phyloP scores from a whole-genome alignment of 345 rosid genomes.

The Raphanus raphanistrum region DNA sequence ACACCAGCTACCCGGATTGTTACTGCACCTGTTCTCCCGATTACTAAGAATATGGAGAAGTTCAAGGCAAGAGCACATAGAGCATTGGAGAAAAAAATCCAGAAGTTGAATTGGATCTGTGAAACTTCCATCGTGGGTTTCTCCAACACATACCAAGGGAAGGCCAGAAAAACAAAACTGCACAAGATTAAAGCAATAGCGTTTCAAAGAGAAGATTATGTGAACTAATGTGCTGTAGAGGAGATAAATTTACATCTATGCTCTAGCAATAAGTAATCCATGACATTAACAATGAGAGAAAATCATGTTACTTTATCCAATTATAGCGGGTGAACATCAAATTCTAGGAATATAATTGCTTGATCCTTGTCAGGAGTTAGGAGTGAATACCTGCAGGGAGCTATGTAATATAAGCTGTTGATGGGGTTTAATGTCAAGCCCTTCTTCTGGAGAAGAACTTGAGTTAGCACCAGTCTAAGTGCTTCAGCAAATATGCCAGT shows the following conservation, averaged over 20 bases:
- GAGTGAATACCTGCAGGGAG: slow-evolving; percentile 88
- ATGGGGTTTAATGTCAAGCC: slow-evolving; percentile 88
- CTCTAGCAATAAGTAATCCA: background rate
- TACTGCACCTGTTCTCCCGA: slow-evolving; percentile 95
- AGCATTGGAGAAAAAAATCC: slow-evolving; percentile 98
- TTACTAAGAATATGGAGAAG: slow-evolving; percentile 87
- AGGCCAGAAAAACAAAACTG: slow-evolving; percentile 91
- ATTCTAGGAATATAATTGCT: background rate
- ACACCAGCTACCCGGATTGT: slow-evolving; percentile 96
- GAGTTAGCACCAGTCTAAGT: slow-evolving; percentile 92
- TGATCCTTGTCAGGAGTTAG: background rate
- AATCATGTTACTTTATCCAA: background rate
- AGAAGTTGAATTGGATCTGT: slow-evolving; percentile 89
- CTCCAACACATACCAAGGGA: slow-evolving; percentile 92
- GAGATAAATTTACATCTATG: slow-evolving; percentile 4
- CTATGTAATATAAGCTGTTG: slow-evolving; percentile 92
- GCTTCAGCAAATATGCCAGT: slow-evolving; percentile 98
- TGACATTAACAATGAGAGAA: slow-evolving; percentile 7
- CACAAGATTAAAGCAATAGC: slow-evolving; percentile 28
- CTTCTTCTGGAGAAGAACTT: slow-evolving; percentile 93
- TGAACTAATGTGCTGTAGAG: background rate
- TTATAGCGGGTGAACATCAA: background rate
- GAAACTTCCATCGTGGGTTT: slow-evolving; percentile 75
- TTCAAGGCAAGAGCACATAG: slow-evolving; percentile 88
- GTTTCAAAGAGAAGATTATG: background rate